These are phyloP conservation scores for Ustilago nuda DNA, from an alignment of 1,284 basidiomycete genomes.

Conservation along the genomic window DNA sequence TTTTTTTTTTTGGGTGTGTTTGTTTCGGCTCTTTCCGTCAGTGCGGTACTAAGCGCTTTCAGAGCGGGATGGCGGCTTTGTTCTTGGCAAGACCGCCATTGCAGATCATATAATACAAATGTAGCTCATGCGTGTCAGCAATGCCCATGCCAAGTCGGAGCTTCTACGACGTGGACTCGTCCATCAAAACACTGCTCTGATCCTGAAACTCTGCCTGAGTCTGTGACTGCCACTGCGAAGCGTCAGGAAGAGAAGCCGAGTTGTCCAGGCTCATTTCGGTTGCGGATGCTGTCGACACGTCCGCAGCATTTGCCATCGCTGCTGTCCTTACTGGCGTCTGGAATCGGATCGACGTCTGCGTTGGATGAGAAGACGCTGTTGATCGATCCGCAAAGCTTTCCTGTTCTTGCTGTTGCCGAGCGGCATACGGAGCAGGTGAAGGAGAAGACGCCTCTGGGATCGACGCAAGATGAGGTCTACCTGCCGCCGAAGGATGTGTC, in stretches of 20 bases:
- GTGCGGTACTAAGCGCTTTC: neutral
- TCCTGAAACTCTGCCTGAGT: constrained; percentile 7
- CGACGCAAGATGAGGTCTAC: constrained; percentile 4
- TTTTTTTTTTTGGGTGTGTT: neutral
- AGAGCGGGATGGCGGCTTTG: neutral
- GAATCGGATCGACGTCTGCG: neutral
- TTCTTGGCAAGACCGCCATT: neutral
- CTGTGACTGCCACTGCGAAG: neutral
- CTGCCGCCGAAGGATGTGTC: neutral
- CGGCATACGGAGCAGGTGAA: neutral
- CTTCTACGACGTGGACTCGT: constrained; percentile 35
- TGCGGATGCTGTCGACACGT: constrained; percentile 12
- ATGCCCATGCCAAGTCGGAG: neutral
- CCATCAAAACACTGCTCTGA: constrained; percentile 40
- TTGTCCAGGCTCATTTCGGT: constrained; percentile 47
- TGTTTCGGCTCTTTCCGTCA: constrained; percentile 7
- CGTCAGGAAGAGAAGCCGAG: constrained; percentile 1
- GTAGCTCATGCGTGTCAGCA: neutral
- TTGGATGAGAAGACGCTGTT: constrained; percentile 15
- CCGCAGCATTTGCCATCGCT: neutral
- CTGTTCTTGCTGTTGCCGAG: neutral
- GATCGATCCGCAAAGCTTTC: constrained; percentile 3
- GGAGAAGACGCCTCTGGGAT: constrained; percentile 20
- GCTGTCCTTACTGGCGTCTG: neutral
- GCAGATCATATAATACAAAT: neutral